phyloP scores from a whole-genome alignment of 139 green algal species.

The Closterium sp. region DNA sequence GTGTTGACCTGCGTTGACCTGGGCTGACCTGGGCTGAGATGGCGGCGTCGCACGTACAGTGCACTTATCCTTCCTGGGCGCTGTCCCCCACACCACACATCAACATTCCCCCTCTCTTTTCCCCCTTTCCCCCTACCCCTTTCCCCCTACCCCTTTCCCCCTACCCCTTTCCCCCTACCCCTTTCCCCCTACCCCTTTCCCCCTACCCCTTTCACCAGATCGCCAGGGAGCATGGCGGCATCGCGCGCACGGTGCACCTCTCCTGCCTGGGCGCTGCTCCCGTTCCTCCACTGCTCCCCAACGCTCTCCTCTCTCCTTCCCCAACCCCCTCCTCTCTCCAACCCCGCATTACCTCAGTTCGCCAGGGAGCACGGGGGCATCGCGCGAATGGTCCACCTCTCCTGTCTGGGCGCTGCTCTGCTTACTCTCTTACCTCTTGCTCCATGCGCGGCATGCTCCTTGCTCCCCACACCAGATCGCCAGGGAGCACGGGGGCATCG shows the following conservation, averaged over 20 bases:
- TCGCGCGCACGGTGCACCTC: conserved; percentile 43
- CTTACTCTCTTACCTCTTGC: not conserved
- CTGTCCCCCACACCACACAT: not conserved
- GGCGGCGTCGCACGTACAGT: conserved; percentile 34
- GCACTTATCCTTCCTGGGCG: conserved; percentile 65
- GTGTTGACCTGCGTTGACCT: too few relatives aligned
- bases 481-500: conserved; percentile 36
- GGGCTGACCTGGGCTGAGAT: not conserved
- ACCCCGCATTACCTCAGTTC: not conserved
- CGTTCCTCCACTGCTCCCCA: not conserved
- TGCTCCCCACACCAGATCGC: conserved; percentile 11
- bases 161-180: too few relatives aligned
- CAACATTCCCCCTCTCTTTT: not conserved
- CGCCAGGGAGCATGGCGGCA: conserved; percentile 33
- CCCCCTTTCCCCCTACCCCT: not conserved
- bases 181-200: too few relatives aligned
- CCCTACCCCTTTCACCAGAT: not conserved
- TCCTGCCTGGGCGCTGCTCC: conserved; percentile 63
- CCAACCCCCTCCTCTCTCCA: not conserved
- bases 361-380: conserved; percentile 39
- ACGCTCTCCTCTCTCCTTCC: not conserved
- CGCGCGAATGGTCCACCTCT: conserved; percentile 49
- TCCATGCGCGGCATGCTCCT: too few relatives aligned
- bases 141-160: not conserved
- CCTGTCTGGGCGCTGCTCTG: conserved; percentile 65